Evolutionary conservation across 2,329 filamentous ascomycete species (phyloP), one percentile per base, ranked within the genome.

Genomic region (Elsinoe australis): DNA sequence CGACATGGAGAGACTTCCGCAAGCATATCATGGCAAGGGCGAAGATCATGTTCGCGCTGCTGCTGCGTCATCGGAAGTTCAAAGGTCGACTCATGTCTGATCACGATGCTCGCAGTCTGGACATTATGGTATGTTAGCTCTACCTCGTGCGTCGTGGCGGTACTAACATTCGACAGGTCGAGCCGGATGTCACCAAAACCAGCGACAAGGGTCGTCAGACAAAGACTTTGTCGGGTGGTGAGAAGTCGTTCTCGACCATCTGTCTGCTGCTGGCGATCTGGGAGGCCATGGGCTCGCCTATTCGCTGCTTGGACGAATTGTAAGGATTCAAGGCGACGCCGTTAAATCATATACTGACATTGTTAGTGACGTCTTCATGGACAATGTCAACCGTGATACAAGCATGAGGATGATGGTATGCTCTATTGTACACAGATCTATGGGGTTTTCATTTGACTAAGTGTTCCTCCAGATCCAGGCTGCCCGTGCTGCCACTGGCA

Each of bases 201-300:
- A 81, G 76, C 52, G 78, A 77, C 17, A 73, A 77, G 3, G 88
- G 87, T 2, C 79, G 90, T 42, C 85, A 85, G 59, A 90, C 92
- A 18, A 94, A 87, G 67, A 96, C 90, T 0, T 72, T 98, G 1
- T 95, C 89, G 6, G 92, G 92, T 47, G 92, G 92, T 22, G 92
- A 98, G 64, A 98, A 98, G 65, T 96, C 90, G 0, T 98, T 96
- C 64, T 94, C 89, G 3, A 95, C 90, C 3, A 94, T 96, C 51
- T 98, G 92, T 67, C 76, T 98, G 57, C 71, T 98, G 48, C 74
- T 98, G 24, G 80, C 88, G 2, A 83, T 98, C 14, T 98, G 92
- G 92, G 92, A 98, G 62, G 90, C 92, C 22, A 98, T 98, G 83
- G 90, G 92, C 8, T 94, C 88, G 14, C 90, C 89, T 0, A 83